These are phyloP conservation scores for Mortierella sp. DNA, from an alignment of 371 early-diverging fungal species.

Conservation along the genomic window DNA sequence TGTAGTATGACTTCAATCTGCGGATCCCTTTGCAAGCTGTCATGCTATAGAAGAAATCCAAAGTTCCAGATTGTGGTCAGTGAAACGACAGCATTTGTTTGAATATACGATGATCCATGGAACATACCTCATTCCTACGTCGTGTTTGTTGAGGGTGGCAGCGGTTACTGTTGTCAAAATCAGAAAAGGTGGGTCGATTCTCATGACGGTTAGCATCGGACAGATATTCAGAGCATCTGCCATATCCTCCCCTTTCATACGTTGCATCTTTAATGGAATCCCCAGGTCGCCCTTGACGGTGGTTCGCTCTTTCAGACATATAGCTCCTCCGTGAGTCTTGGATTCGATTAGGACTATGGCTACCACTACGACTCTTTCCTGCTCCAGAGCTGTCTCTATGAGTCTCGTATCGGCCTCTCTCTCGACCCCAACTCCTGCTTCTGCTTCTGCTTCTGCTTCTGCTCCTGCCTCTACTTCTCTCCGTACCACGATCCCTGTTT, in stretches of 20 bases:
- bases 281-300: background rate
- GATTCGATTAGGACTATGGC: conserved; percentile 21
- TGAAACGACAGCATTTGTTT: background rate
- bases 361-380: background rate
- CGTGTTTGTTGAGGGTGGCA: conserved; percentile 1
- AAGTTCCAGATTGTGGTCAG: background rate
- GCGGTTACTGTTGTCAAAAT: background rate
- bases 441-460: conserved; percentile 8
- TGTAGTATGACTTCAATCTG: conserved; percentile 39
- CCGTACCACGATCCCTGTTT: conserved; percentile 10
- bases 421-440: conserved; percentile 14
- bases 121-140: conserved; percentile 8
- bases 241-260: conserved; percentile 1
- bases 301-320: background rate
- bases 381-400: conserved; percentile 9
- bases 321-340: background rate
- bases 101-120: background rate
- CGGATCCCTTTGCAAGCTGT: conserved; percentile 14
- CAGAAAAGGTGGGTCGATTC: too few relatives aligned
- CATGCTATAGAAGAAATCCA: conserved; percentile 10
- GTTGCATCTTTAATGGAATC: background rate
- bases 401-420: background rate
- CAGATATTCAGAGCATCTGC: conserved; percentile 6
- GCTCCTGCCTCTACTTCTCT: background rate
- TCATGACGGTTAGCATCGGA: too few relatives aligned